These are phyloP conservation scores for Nepenthes alata DNA, from an alignment of 179 eudicot genomes.

Conservation along the genomic window DNA sequence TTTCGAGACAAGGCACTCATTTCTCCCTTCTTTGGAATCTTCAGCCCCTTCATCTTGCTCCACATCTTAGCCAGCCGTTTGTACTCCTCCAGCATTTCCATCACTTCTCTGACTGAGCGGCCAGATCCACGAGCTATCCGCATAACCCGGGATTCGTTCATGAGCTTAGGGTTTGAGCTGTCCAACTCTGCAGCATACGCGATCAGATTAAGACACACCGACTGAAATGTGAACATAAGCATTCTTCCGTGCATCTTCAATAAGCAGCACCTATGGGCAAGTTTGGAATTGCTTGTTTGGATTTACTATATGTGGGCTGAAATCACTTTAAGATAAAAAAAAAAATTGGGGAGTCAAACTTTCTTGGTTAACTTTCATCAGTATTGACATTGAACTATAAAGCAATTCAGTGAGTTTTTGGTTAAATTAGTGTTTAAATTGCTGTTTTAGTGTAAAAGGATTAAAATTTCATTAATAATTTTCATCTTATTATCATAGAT, in stretches of 20 bases:
- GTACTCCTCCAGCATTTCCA: slow-evolving; percentile 87
- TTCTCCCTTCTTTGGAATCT: slow-evolving; percentile 88
- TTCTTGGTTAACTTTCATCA: no score
- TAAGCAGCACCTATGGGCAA: no score
- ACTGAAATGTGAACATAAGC: no score
- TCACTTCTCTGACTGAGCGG: slow-evolving; percentile 56
- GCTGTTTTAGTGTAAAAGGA: not conserved
- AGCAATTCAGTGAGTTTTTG: no score
- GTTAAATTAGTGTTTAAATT: no score
- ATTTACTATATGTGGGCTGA: no score
- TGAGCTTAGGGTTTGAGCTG: slow-evolving; percentile 75
- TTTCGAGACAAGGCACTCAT: slow-evolving; percentile 84
- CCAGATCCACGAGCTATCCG: slow-evolving; percentile 92
- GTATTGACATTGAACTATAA: no score
- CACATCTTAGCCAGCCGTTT: slow-evolving; percentile 81
- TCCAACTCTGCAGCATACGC: slow-evolving; percentile 52
- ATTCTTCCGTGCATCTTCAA: no score
- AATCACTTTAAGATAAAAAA: no score
- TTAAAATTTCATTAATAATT: not conserved
- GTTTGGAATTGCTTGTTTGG: no score
- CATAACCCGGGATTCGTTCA: slow-evolving; percentile 81
- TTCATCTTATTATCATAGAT: not conserved
- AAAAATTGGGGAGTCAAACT: no score
- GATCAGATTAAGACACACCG: no score
- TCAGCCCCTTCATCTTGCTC: slow-evolving; percentile 97